Evolutionary conservation across 2,329 filamentous ascomycete species (phyloP), one percentile per base, ranked within the genome.

Genomic region (Colletotrichum simmondsii): DNA sequence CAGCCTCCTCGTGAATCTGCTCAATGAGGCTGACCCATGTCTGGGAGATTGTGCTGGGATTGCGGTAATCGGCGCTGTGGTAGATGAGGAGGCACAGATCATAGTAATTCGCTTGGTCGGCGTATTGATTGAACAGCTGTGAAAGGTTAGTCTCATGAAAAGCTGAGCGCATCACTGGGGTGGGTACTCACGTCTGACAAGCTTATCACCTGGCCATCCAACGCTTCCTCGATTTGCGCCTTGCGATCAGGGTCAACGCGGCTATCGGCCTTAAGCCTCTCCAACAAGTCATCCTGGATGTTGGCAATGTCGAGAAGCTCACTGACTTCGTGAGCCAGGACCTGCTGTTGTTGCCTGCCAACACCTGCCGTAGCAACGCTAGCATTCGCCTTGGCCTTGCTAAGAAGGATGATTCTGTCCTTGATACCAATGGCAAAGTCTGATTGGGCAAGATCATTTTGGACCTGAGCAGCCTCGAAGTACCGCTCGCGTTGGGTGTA

Each of bases 81-180:
- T 95, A 98, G 78, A 99, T 98, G 72, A 96, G 88, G 10, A 99
- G 90, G 80, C 94, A 98, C 63, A 99, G 90, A 80, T 98, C 97
- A 83, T 95, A 96, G 87, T 99, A 99, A 62, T 92, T 93, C 2
- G 95, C 97, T 78, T 94, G 92, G 79, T 98, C 95, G 68, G 95
- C 95, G 78, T 95, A 99, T 75, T 91, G 87, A 80, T 98, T 97
- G 85, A 95, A 99, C n/a, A 99, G 91, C 92, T 97, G 78, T 3
- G 32, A 16, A 8, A 5, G 30, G 72, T 80, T 65, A 79, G 78
- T 61, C 22, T 30, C 24, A 22, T 16, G 2, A 52, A 30, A 7
- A 52, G 14, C 24, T 19, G 24, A 42, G 19, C 26, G 3, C 16
- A 6, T 12, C 37, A 73, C 16, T 22, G 16, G 42, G 42, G 7